phyloP scores from a whole-genome alignment of 768 basidiomycete species.

The Trametes elegans region DNA sequence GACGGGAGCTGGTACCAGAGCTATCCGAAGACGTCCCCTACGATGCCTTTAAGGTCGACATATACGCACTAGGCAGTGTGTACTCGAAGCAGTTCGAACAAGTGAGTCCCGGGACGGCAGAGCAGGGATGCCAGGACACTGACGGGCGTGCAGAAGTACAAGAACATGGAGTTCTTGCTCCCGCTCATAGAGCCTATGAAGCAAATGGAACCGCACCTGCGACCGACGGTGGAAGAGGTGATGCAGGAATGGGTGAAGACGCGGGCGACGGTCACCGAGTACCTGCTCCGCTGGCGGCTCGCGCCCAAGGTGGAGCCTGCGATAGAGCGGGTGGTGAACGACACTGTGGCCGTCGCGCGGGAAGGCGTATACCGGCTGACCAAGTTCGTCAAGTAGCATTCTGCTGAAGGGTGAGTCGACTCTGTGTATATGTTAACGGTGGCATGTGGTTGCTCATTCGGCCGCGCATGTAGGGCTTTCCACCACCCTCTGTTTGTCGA shows the following conservation, averaged over 20 bases:
- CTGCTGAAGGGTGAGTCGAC: not conserved
- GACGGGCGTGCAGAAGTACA: slow-evolving; percentile 2
- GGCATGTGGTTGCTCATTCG: not conserved
- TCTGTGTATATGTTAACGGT: not conserved
- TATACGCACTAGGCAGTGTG: slow-evolving; percentile 27
- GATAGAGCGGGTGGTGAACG: slow-evolving; percentile 17
- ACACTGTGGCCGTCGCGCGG: slow-evolving; percentile 19
- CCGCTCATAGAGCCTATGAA: slow-evolving; percentile 16
- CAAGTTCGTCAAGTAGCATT: not conserved
- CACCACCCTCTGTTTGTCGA: too few species aligned
- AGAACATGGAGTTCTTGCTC: slow-evolving; percentile 8
- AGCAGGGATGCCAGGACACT: not conserved
- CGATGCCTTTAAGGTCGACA: slow-evolving; percentile 28
- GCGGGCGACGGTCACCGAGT: not conserved
- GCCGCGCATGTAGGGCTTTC: not conserved
- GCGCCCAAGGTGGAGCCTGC: slow-evolving; percentile 3
- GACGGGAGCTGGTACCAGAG: slow-evolving; percentile 28
- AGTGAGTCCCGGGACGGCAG: slow-evolving; percentile 1
- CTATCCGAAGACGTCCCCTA: slow-evolving; percentile 21
- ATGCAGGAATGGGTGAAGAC: not conserved
- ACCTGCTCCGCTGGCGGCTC: slow-evolving; percentile 12
- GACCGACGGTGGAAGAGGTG: slow-evolving; percentile 1
- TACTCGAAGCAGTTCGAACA: slow-evolving; percentile 20
- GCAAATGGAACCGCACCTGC: not conserved
- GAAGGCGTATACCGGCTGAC: slow-evolving; percentile 10